Percentiles rank a stretch among this genome's conserved stretches.
phyloP scores from a whole-genome alignment of 306 rosid species.

The Sicyos baderoa region DNA sequence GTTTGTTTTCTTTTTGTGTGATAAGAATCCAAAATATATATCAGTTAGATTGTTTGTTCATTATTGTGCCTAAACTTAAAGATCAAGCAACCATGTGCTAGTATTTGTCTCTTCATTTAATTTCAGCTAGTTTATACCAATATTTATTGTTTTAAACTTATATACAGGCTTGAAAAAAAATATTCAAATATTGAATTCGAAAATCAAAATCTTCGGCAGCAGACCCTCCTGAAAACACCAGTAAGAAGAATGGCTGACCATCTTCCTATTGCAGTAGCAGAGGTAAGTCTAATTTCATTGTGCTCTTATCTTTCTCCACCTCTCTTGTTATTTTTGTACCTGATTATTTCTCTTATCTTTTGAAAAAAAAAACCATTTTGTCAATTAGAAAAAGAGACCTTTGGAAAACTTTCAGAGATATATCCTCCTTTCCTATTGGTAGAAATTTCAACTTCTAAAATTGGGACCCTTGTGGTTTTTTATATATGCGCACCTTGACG shows the following conservation, averaged over 20 bases:
- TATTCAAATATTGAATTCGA: constrained; percentile 73
- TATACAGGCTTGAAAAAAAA: constrained; percentile 82
- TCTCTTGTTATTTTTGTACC: background rate
- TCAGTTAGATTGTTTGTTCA: background rate
- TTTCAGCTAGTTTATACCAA: constrained; percentile 23
- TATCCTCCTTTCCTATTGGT: background rate
- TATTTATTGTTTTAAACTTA: constrained; percentile 22
- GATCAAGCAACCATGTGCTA: background rate
- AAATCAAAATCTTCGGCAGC: constrained; percentile 81
- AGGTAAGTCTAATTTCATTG: constrained; percentile 31
- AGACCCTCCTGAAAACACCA: constrained; percentile 46
- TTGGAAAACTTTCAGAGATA: background rate
- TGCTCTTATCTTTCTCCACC: constrained; percentile 8
- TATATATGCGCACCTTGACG: too few relatives aligned
- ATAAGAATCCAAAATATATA: background rate
- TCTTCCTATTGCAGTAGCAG: constrained; percentile 41
- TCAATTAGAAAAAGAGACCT: background rate
- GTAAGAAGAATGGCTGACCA: constrained; percentile 53
- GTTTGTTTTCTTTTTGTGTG: background rate
- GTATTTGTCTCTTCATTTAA: background rate
- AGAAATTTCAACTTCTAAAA: background rate
- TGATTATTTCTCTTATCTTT: too few relatives aligned
- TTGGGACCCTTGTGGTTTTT: background rate
- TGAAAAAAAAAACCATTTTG: background rate
- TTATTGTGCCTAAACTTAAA: constrained; percentile 4